Percentiles rank a stretch among this genome's conserved stretches.
Conservation (phyloP, 768 basidiomycete species). For the Gyrodon lividus region DNA sequence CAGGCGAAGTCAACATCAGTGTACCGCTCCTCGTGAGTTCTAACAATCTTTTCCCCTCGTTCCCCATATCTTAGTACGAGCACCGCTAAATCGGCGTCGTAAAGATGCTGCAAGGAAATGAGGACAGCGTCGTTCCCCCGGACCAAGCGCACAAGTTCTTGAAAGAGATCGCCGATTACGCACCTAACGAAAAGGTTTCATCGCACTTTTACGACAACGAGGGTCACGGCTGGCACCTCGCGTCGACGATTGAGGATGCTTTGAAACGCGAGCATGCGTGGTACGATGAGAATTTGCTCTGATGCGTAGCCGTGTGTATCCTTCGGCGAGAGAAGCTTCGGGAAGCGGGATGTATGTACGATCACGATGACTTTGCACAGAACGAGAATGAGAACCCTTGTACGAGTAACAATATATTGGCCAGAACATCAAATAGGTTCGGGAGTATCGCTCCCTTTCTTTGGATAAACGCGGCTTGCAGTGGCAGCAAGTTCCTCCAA, state of each 20-base stretch:
- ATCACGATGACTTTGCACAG: no score
- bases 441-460: no score
- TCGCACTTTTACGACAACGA: conserved; percentile 42
- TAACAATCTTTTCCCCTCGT: conserved; percentile 32
- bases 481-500: no score
- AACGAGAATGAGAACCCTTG: no score
- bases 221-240: conserved; percentile 36
- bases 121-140: conserved; percentile 64
- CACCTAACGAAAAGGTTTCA: conserved; percentile 19
- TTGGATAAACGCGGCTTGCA: no score
- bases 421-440: no score
- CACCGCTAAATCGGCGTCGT: conserved; percentile 9
- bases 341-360: no score
- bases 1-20: conserved; percentile 37
- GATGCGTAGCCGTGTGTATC: background rate
- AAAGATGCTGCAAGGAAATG: conserved; percentile 65
- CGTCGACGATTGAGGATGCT: conserved; percentile 30
- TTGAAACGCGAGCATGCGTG: conserved; percentile 32
- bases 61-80: conserved; percentile 16
- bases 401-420: no score
- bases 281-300: conserved; percentile 26
- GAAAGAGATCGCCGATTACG: background rate
- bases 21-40: conserved; percentile 56
- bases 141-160: conserved; percentile 45
- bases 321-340: no score